phyloP scores from a whole-genome alignment of 768 basidiomycete genomes.

The Tylopilus plumbeoviolaceoides region DNA sequence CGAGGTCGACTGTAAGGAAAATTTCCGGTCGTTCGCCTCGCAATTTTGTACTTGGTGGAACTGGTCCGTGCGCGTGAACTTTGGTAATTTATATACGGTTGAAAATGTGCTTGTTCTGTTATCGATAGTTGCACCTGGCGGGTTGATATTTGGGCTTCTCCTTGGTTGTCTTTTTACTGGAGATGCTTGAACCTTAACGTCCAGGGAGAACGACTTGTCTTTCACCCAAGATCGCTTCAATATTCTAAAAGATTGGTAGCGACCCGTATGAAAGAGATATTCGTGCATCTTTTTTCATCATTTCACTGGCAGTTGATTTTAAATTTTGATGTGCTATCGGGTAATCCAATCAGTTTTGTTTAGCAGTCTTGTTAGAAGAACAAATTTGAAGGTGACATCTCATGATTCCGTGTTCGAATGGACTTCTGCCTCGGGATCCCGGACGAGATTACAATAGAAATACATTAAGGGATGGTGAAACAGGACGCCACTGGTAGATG shows the following conservation, averaged over 20 bases:
- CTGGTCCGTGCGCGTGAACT: conserved; percentile 53
- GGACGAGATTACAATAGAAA: not conserved
- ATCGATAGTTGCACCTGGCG: conserved; percentile 72
- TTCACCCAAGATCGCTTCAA: conserved; percentile 69
- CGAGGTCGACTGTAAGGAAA: conserved; percentile 41
- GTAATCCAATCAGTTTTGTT: not conserved
- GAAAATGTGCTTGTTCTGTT: conserved; percentile 1
- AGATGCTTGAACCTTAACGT: conserved; percentile 52
- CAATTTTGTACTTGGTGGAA: conserved; percentile 22
- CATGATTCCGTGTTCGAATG: no score
- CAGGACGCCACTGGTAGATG: not conserved
- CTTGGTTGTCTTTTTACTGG: conserved; percentile 30
- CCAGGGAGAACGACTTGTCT: conserved; percentile 53
- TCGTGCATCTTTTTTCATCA: not conserved
- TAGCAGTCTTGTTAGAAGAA: no score
- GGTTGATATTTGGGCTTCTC: conserved; percentile 70
- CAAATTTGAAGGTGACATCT: no score
- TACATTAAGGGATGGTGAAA: not conserved
- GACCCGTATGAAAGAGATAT: conserved; percentile 65
- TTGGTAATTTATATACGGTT: conserved; percentile 5
- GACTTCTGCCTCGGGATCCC: not conserved
- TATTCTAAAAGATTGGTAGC: conserved; percentile 41
- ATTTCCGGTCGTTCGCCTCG: conserved; percentile 12
- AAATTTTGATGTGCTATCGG: no score
- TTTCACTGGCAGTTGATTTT: no score